A percentile compares a stretch with the other conserved stretches of the same genome.
Evolutionary conservation across 2,329 filamentous ascomycete species (phyloP).

Genomic region (Teratosphaeria gauchensis): DNA sequence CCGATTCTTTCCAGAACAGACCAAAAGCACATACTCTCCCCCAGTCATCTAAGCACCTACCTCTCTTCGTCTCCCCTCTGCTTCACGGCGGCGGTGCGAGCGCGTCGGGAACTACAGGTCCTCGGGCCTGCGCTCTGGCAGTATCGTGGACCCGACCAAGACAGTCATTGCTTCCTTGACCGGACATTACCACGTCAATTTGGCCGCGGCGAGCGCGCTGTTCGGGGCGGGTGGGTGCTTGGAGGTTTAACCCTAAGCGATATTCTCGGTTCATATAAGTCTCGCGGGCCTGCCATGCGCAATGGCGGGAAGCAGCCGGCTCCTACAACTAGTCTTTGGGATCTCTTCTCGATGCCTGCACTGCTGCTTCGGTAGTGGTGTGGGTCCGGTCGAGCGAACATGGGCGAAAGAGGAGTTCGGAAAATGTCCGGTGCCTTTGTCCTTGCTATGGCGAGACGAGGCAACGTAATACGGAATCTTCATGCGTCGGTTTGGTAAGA

Average conservation of each 20-base stretch:
- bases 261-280: slow-evolving; percentile 52
- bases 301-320: slow-evolving; percentile 52
- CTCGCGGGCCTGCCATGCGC: slow-evolving; percentile 14
- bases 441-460: background rate
- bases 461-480: slow-evolving; percentile 36
- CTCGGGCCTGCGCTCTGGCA: slow-evolving; percentile 27
- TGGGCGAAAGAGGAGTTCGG: slow-evolving; percentile 24
- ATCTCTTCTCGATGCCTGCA: slow-evolving; percentile 5
- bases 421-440: slow-evolving; percentile 21
- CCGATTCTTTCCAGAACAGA: slow-evolving; percentile 30
- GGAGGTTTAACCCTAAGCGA: slow-evolving; percentile 96
- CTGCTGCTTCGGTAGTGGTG: slow-evolving; percentile 2
- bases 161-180: slow-evolving; percentile 8
- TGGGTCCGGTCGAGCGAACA: slow-evolving; percentile 6
- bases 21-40: slow-evolving; percentile 59
- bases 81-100: slow-evolving; percentile 8
- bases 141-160: background rate
- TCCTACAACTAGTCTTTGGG: slow-evolving; percentile 52
- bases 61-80: slow-evolving; percentile 56
- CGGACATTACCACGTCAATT: slow-evolving; percentile 14
- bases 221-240: slow-evolving; percentile 4
- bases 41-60: slow-evolving; percentile 67
- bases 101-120: slow-evolving; percentile 11
- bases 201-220: background rate
- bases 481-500: slow-evolving; percentile 75